These are phyloP conservation scores for Tolypocladium album DNA, from an alignment of 2,329 filamentous ascomycete genomes.

Conservation along the genomic window DNA sequence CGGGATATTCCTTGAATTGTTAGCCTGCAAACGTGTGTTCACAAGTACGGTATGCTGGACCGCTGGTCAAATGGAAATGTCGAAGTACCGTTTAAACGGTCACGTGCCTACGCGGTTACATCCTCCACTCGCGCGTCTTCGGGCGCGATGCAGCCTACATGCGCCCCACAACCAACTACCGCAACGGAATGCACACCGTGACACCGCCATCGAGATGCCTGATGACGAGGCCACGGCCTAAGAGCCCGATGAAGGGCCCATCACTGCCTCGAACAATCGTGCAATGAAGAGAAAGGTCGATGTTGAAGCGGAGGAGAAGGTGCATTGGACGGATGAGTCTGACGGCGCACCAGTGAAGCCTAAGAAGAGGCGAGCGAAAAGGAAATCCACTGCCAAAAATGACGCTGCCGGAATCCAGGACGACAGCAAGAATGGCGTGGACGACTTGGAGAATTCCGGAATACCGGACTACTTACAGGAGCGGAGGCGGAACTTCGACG, in stretches of 20 bases:
- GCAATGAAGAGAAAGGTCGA: constrained; percentile 26
- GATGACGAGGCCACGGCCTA: constrained; percentile 13
- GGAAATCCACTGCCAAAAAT: constrained; percentile 18
- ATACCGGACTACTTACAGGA: constrained; percentile 64
- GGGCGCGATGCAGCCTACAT: neutral
- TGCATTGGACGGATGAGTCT: constrained; percentile 49
- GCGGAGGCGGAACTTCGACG: constrained; percentile 61
- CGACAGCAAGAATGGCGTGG: constrained; percentile 24
- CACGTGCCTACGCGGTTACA: neutral
- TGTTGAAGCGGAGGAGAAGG: constrained; percentile 27
- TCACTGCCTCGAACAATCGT: constrained; percentile 2
- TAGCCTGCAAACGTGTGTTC: neutral
- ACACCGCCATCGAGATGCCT: constrained; percentile 13
- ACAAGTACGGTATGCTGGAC: no score
- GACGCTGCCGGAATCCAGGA: constrained; percentile 11
- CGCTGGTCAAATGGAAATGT: no score
- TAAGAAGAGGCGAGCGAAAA: constrained; percentile 25
- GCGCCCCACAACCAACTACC: neutral
- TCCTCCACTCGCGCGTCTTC: neutral
- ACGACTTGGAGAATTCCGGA: constrained; percentile 38
- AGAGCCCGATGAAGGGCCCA: constrained; percentile 6
- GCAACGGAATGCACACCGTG: constrained; percentile 1
- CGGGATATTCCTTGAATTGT: neutral
- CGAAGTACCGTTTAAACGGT: neutral
- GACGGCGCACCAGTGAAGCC: constrained; percentile 46